A percentile compares a stretch with the other conserved stretches of the same genome.
phyloP scores from a whole-genome alignment of 306 rosid species.

The Vachellia pachyceras region DNA sequence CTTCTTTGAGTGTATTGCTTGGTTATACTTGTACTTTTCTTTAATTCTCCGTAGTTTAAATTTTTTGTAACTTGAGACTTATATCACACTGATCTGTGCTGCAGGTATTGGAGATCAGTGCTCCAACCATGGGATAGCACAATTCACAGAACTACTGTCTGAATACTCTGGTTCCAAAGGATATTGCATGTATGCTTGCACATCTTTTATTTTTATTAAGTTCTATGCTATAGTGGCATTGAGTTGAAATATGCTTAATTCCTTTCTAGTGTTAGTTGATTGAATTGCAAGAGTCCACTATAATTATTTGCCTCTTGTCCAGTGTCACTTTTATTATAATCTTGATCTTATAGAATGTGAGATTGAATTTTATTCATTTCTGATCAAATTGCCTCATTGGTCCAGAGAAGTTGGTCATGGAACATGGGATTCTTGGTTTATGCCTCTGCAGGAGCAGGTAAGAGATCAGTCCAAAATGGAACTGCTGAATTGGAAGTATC shows the following conservation, averaged over 20 bases:
- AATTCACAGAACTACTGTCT: constrained; percentile 61
- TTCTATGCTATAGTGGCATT: not conserved
- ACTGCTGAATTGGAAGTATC: constrained; percentile 30
- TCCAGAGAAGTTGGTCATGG: constrained; percentile 91
- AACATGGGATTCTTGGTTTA: constrained; percentile 95
- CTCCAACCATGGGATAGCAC: constrained; percentile 57
- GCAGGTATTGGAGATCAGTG: constrained; percentile 91
- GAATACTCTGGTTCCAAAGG: constrained; percentile 68
- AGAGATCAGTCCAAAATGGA: constrained; percentile 12
- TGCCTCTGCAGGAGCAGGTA: constrained; percentile 79
- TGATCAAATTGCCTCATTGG: constrained; percentile 35
- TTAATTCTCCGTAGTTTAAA: not conserved
- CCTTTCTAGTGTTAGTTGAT: not conserved
- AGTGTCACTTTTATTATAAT: not conserved
- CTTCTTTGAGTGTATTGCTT: constrained; percentile 1
- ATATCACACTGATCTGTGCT: constrained; percentile 35
- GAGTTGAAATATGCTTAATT: constrained; percentile 39
- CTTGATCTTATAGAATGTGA: not conserved
- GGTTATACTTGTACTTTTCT: constrained; percentile 15
- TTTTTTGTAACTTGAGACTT: not conserved
- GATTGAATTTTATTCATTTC: constrained; percentile 15
- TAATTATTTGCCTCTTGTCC: too few relatives aligned
- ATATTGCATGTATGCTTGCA: constrained; percentile 78
- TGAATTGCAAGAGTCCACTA: not conserved
- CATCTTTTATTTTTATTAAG: not conserved